Conservation (phyloP, 2,329 filamentous ascomycete species). For the Penicillium freii region DNA sequence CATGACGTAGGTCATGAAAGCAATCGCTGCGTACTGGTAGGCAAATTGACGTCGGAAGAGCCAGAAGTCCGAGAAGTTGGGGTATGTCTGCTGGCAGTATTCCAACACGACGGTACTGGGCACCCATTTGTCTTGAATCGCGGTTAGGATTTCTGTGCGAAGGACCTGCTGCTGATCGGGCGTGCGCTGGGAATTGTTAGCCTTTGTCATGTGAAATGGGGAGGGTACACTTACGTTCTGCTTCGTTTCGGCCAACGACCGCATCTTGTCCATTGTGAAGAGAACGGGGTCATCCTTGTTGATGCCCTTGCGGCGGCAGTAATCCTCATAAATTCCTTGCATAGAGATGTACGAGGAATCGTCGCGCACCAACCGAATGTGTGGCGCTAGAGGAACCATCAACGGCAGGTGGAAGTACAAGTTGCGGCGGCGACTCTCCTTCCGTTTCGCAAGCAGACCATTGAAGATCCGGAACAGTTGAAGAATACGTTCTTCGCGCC, state of each 20-base stretch:
- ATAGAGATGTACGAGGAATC: slow-evolving; percentile 91
- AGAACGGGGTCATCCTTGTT: slow-evolving; percentile 94
- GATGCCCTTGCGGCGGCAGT: slow-evolving; percentile 81
- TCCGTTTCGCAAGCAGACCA: slow-evolving; percentile 83
- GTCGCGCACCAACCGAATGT: slow-evolving; percentile 93
- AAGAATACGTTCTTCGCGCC: slow-evolving; percentile 89
- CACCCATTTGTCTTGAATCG: slow-evolving; percentile 92
- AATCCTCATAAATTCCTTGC: slow-evolving; percentile 94
- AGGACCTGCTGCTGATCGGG: slow-evolving; percentile 69
- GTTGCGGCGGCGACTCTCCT: slow-evolving; percentile 90
- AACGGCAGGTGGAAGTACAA: slow-evolving; percentile 93
- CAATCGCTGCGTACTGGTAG: slow-evolving; percentile 90
- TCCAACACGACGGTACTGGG: slow-evolving; percentile 77
- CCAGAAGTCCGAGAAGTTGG: slow-evolving; percentile 93
- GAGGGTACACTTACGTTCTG: slow-evolving; percentile 42
- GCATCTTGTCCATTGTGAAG: slow-evolving; percentile 92
- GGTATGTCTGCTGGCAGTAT: slow-evolving; percentile 86
- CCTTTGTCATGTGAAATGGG: background rate
- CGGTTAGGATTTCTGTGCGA: slow-evolving; percentile 85
- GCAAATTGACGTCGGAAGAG: slow-evolving; percentile 96
- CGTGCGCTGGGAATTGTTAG: slow-evolving; percentile 43
- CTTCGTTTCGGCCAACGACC: slow-evolving; percentile 70
- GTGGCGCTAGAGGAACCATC: slow-evolving; percentile 92
- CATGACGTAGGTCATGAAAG: slow-evolving; percentile 98
- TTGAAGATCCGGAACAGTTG: slow-evolving; percentile 98